A percentile compares a stretch with the other conserved stretches of the same genome.
phyloP scores from a whole-genome alignment of 768 basidiomycete species.

The Trametes maxima region DNA sequence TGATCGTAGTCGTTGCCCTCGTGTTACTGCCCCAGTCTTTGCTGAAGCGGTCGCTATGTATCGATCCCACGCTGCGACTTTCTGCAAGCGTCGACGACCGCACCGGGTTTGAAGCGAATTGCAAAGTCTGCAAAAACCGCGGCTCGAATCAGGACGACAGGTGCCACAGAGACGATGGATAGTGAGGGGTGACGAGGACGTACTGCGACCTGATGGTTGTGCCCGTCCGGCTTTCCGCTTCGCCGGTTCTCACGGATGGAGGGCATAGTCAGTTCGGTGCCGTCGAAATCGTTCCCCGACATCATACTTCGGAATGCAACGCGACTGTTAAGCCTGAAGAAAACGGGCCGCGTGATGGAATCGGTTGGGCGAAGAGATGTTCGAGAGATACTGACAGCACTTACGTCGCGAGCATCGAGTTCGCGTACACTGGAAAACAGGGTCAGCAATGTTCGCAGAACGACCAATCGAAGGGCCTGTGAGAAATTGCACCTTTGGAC shows the following conservation, averaged over 20 bases:
- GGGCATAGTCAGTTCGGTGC: not conserved
- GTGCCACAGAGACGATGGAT: not conserved
- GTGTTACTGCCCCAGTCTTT: too few species aligned
- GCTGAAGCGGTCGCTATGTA: too few species aligned
- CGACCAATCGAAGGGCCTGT: not conserved
- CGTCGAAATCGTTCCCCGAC: not conserved
- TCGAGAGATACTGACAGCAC: not conserved
- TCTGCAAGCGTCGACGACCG: not conserved
- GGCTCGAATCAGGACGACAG: not conserved
- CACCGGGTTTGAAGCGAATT: not conserved
- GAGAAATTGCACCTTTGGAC: not conserved
- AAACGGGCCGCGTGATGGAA: not conserved
- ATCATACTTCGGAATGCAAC: constrained; percentile 4
- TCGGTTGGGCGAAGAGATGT: not conserved
- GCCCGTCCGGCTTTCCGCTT: not conserved
- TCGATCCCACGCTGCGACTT: not conserved
- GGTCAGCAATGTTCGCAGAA: not conserved
- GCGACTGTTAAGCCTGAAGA: constrained; percentile 8
- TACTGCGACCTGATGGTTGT: constrained; percentile 3
- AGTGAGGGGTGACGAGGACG: not conserved
- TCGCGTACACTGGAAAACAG: not conserved
- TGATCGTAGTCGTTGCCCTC: too few species aligned
- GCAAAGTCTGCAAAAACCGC: not conserved
- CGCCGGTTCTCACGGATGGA: not conserved
- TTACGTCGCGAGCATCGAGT: constrained; percentile 18